Evolutionary conservation across 441 rosid species (phyloP).

Genomic region (Gossypium davidsonii): DNA sequence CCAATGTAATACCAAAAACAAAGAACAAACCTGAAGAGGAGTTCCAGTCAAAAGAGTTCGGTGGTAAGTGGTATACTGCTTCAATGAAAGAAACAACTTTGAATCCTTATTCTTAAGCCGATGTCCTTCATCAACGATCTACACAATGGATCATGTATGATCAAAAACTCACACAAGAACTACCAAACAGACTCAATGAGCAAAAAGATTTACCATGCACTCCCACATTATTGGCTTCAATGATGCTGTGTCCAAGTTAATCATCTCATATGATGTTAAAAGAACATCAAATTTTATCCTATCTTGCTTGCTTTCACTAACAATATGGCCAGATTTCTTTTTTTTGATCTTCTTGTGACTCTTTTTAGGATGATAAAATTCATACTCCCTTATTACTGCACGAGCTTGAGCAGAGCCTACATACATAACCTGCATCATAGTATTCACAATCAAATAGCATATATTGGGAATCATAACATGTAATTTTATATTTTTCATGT

Average conservation of each 20-base stretch:
- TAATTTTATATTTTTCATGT: conserved; percentile 9
- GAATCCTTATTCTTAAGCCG: conserved; percentile 94
- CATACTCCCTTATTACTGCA: conserved; percentile 81
- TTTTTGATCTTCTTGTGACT: conserved; percentile 65
- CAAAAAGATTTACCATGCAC: conserved; percentile 66
- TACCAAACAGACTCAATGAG: conserved; percentile 17
- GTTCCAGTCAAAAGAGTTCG: conserved; percentile 98
- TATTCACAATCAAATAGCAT: conserved; percentile 7
- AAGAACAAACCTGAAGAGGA: conserved; percentile 82
- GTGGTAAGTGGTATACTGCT: conserved; percentile 79
- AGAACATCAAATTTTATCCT: conserved; percentile 96
- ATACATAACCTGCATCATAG: conserved; percentile 76
- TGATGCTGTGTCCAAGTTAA: conserved; percentile 74
- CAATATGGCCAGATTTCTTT: conserved; percentile 75
- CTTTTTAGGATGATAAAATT: conserved; percentile 71
- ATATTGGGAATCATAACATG: conserved; percentile 1
- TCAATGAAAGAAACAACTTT: conserved; percentile 76
- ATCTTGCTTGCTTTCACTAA: conserved; percentile 81
- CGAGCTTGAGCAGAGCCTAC: conserved; percentile 90
- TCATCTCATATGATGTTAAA: conserved; percentile 97
- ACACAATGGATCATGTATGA: conserved; percentile 25
- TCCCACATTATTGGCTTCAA: conserved; percentile 94
- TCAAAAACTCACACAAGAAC: conserved; percentile 10
- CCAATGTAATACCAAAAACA: conserved; percentile 12
- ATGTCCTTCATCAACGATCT: conserved; percentile 99